Conservation (phyloP, 2,329 filamentous ascomycete species). For the Pleurostoma richardsiae region DNA sequence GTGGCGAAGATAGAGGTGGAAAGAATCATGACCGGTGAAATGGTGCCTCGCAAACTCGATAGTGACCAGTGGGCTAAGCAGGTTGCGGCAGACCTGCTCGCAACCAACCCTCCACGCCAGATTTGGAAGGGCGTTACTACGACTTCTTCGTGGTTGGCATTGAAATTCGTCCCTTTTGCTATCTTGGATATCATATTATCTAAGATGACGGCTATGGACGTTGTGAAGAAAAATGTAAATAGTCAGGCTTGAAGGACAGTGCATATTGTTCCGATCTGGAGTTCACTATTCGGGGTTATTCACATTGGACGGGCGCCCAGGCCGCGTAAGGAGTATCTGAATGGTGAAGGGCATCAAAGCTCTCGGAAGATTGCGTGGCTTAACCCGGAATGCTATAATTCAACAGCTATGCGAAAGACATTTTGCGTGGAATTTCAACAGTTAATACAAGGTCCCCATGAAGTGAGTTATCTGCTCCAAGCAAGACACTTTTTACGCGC, state of each 20-base stretch:
- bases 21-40: neutral
- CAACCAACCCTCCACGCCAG: neutral
- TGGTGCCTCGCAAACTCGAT: neutral
- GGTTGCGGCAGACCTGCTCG: neutral
- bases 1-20: neutral
- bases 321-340: too few relatives aligned
- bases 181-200: neutral
- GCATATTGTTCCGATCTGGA: too few relatives aligned
- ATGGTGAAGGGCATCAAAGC: too few relatives aligned
- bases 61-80: neutral
- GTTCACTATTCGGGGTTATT: too few relatives aligned
- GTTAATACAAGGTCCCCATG: too few relatives aligned
- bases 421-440: too few relatives aligned
- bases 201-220: neutral
- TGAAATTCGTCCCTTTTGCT: neutral
- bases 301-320: too few relatives aligned
- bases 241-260: neutral
- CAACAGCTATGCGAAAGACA: too few relatives aligned
- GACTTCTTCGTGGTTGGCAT: neutral
- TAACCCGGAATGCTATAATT: too few relatives aligned
- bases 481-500: too few relatives aligned
- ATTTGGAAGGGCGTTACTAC: neutral
- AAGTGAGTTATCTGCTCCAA: too few relatives aligned
- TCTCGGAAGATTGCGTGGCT: too few relatives aligned
- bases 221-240: neutral